Evolutionary conservation across 2,329 filamentous ascomycete species (phyloP).

Genomic region (Ophiostoma piceae): DNA sequence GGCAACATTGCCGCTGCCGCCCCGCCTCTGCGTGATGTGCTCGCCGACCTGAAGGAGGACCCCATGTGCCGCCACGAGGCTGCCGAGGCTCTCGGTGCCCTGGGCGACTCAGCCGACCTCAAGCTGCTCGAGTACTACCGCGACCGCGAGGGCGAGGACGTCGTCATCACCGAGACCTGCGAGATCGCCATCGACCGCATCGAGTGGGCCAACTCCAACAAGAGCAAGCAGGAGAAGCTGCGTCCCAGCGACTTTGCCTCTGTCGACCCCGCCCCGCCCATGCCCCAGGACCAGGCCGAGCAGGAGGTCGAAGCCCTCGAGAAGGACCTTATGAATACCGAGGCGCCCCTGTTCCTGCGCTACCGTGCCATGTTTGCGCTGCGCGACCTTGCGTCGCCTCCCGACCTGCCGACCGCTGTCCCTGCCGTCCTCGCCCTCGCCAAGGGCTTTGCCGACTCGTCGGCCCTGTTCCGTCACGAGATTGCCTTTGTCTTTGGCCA

Average conservation of each 20-base stretch:
- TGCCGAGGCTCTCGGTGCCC: slow-evolving; percentile 85
- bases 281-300: slow-evolving; percentile 57
- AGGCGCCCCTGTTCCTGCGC: slow-evolving; percentile 76
- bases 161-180: slow-evolving; percentile 88
- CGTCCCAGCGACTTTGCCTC: slow-evolving; percentile 78
- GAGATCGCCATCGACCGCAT: slow-evolving; percentile 94
- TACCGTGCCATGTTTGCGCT: slow-evolving; percentile 98
- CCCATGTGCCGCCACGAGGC: slow-evolving; percentile 95
- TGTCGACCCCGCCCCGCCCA: slow-evolving; percentile 88
- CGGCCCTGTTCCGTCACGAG: slow-evolving; percentile 93
- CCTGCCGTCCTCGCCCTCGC: slow-evolving; percentile 84
- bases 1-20: slow-evolving; percentile 65
- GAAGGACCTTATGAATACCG: slow-evolving; percentile 70
- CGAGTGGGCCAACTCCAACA: slow-evolving; percentile 79
- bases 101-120: slow-evolving; percentile 70
- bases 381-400: slow-evolving; percentile 88
- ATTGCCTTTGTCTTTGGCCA: slow-evolving; percentile 98
- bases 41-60: slow-evolving; percentile 77
- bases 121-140: slow-evolving; percentile 66
- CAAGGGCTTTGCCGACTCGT: slow-evolving; percentile 76
- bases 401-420: slow-evolving; percentile 80
- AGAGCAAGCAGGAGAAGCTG: slow-evolving; percentile 64
- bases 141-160: slow-evolving; percentile 68
- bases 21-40: slow-evolving; percentile 64
- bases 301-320: slow-evolving; percentile 56